Conservation (phyloP, 1,284 basidiomycete species). For the Microbotryum lychnidis-dioicae region DNA sequence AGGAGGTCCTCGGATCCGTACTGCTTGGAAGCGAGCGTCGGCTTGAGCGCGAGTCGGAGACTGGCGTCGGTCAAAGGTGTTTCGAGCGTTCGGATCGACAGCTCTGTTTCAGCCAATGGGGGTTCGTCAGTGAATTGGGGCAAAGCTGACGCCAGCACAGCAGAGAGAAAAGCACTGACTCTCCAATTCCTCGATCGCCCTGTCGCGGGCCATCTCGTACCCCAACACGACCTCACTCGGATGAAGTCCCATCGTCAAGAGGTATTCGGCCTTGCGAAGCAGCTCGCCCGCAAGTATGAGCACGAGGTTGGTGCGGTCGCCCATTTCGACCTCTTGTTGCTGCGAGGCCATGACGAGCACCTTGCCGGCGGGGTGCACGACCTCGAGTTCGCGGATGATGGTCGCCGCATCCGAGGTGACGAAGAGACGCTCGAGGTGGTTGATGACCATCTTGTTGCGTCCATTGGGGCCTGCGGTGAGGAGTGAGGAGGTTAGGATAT, state of each 20-base stretch:
- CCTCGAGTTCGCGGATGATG: slow-evolving; percentile 95
- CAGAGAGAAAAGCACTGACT: slow-evolving; percentile 58
- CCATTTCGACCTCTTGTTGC: slow-evolving; percentile 97
- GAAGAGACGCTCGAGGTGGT: slow-evolving; percentile 89
- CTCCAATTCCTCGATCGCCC: slow-evolving; percentile 80
- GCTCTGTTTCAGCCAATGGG: slow-evolving; percentile 23
- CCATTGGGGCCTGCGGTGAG: slow-evolving; percentile 47
- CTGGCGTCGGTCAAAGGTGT: slow-evolving; percentile 69
- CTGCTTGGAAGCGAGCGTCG: slow-evolving; percentile 93
- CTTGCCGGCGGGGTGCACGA: slow-evolving; percentile 96
- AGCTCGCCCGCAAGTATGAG: slow-evolving; percentile 93
- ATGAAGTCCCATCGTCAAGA: slow-evolving; percentile 93
- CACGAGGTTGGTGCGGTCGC: slow-evolving; percentile 92
- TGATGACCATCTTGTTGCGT: slow-evolving; percentile 90
- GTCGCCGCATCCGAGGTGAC: slow-evolving; percentile 99
- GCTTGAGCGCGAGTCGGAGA: slow-evolving; percentile 72
- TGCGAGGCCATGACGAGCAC: slow-evolving; percentile 95
- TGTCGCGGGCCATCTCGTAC: slow-evolving; percentile 85
- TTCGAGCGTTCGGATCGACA: slow-evolving; percentile 50
- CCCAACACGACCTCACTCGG: slow-evolving; percentile 83
- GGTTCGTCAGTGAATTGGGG: too few species aligned
- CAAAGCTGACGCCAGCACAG: background rate
- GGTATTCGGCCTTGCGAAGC: slow-evolving; percentile 83
- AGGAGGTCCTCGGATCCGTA: slow-evolving; percentile 86
- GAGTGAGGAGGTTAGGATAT: background rate